Percentiles rank a stretch among this genome's conserved stretches.
Evolutionary conservation across 352 stramenopile genomes (phyloP).

Genomic region (Thalassiosira allenii): DNA sequence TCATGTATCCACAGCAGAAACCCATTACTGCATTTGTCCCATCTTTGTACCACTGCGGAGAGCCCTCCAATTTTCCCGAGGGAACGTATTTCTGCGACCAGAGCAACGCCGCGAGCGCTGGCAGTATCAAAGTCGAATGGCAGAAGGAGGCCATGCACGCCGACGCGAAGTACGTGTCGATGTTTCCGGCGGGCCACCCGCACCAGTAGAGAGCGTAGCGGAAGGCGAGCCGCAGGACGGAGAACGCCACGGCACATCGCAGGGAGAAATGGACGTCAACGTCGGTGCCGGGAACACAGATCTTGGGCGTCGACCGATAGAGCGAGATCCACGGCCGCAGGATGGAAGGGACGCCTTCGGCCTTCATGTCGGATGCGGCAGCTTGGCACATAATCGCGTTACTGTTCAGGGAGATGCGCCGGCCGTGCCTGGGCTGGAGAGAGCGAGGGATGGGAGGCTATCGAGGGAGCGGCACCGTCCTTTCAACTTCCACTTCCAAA

Average conservation of each 20-base stretch:
- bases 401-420: no score
- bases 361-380: not conserved
- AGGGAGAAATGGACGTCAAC: conserved; percentile 65
- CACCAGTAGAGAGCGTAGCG: conserved; percentile 42
- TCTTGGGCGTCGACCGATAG: conserved; percentile 54
- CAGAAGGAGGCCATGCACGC: conserved; percentile 49
- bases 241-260: conserved; percentile 47
- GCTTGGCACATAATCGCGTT: no score
- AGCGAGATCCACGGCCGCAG: conserved; percentile 38
- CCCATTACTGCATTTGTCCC: conserved; percentile 65
- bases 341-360: conserved; percentile 12
- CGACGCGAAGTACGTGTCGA: conserved; percentile 40
- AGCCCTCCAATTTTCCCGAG: conserved; percentile 48
- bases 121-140: conserved; percentile 62
- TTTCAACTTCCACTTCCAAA: no score
- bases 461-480: no score
- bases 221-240: conserved; percentile 34
- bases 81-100: conserved; percentile 48
- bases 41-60: conserved; percentile 71
- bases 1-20: conserved; percentile 84
- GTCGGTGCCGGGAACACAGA: conserved; percentile 59
- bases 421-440: no score
- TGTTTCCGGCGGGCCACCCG: conserved; percentile 49
- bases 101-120: conserved; percentile 50
- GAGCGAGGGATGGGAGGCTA: no score